Evolutionary conservation across 139 green algal species (phyloP).

Genomic region (Micractinium conductrix): DNA sequence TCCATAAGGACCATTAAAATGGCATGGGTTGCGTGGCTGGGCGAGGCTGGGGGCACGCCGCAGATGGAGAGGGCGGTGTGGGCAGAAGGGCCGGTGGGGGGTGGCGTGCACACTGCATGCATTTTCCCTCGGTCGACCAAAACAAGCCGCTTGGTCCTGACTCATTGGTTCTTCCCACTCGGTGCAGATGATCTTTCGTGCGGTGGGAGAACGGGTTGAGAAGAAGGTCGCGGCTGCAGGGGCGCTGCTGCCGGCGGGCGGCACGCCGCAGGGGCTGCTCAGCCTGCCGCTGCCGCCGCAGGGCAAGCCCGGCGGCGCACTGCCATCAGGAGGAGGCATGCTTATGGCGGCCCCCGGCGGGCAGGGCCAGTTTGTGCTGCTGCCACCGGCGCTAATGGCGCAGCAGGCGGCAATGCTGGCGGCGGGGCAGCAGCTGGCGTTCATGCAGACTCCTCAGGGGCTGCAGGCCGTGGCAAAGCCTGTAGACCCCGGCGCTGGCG

Average conservation of each 20-base stretch:
- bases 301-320: neutral
- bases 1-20: no score
- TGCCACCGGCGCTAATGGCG: constrained; percentile 29
- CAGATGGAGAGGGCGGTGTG: no score
- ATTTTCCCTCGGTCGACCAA: no score
- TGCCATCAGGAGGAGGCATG: neutral
- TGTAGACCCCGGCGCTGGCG: neutral
- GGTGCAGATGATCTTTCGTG: constrained; percentile 28
- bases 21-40: no score
- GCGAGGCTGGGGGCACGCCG: no score
- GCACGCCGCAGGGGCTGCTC: no score
- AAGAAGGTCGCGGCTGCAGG: constrained; percentile 23
- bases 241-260: neutral
- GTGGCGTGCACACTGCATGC: no score
- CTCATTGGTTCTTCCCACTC: no score
- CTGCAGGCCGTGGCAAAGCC: constrained; percentile 12
- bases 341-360: neutral
- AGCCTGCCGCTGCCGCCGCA: neutral
- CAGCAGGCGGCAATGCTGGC: constrained; percentile 16
- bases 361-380: constrained; percentile 21
- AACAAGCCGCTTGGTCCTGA: no score
- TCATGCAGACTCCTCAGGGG: constrained; percentile 7
- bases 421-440: neutral
- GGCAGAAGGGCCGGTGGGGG: no score
- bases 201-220: constrained; percentile 23